These are phyloP conservation scores for Curvularia sp. DNA, from an alignment of 2,329 filamentous ascomycete species.

Conservation along the genomic window DNA sequence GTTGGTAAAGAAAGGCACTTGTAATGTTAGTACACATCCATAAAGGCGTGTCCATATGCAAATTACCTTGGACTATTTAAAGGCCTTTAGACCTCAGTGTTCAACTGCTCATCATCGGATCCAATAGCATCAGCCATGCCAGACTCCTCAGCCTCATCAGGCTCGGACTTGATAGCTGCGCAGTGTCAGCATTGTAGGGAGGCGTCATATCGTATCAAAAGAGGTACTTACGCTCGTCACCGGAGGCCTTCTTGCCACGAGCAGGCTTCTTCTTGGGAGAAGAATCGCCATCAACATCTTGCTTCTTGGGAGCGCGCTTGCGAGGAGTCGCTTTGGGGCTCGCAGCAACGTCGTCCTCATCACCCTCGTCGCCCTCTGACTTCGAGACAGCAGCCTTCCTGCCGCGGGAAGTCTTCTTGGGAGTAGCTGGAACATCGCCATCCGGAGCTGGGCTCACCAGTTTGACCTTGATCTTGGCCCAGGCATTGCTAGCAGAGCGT, in stretches of 20 bases:
- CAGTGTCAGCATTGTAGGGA: slow-evolving; percentile 11
- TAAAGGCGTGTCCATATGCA: background rate
- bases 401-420: slow-evolving; percentile 31
- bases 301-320: slow-evolving; percentile 45
- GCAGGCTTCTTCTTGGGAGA: slow-evolving; percentile 44
- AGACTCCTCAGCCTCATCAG: slow-evolving; percentile 11
- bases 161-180: slow-evolving; percentile 21
- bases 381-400: slow-evolving; percentile 25
- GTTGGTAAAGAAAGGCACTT: background rate
- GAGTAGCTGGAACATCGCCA: slow-evolving; percentile 21
- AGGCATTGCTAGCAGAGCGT: slow-evolving; percentile 49
- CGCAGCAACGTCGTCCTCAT: slow-evolving; percentile 19
- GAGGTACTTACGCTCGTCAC: slow-evolving; percentile 28
- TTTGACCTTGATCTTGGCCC: slow-evolving; percentile 48
- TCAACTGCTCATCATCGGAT: slow-evolving; percentile 10
- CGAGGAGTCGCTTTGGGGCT: slow-evolving; percentile 41
- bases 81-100: slow-evolving; percentile 24
- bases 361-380: slow-evolving; percentile 26
- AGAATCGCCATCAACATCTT: slow-evolving; percentile 41
- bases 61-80: background rate
- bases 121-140: slow-evolving; percentile 8
- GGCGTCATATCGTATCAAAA: background rate
- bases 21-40: background rate
- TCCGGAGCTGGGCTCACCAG: slow-evolving; percentile 25
- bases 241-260: slow-evolving; percentile 33